These are phyloP conservation scores for Xylaria sp. DNA, from an alignment of 495 filamentous ascomycete genomes.

Conservation along the genomic window DNA sequence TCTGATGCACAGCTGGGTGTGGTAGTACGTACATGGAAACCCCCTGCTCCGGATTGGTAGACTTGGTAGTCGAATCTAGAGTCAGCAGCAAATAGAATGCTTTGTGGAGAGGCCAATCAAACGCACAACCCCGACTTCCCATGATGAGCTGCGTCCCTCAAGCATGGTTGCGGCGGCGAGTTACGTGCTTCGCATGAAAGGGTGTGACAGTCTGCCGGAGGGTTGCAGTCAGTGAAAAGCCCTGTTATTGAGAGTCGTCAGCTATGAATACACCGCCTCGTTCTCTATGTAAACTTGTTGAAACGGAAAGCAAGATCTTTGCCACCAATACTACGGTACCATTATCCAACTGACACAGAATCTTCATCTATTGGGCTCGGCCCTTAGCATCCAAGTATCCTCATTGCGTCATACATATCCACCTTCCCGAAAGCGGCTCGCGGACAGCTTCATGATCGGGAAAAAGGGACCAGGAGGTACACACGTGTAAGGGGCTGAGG, in stretches of 20 bases:
- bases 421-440: slow-evolving; percentile 2
- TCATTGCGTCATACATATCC: slow-evolving; percentile 15
- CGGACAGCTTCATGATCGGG: not conserved
- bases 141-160: not conserved
- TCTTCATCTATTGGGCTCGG: not conserved
- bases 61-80: not conserved
- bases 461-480: not conserved
- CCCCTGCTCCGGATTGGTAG: not conserved
- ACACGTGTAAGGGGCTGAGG: slow-evolving; percentile 1
- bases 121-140: not conserved
- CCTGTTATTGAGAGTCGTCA: not conserved
- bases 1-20: not conserved
- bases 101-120: slow-evolving; percentile 19
- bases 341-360: slow-evolving; percentile 1
- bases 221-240: not conserved
- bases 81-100: not conserved
- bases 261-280: slow-evolving; percentile 17
- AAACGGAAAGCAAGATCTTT: not conserved
- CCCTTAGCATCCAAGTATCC: not conserved
- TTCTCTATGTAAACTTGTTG: not conserved
- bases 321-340: not conserved
- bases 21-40: not conserved
- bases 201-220: not conserved
- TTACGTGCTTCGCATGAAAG: slow-evolving; percentile 7
- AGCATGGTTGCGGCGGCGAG: slow-evolving; percentile 16